Conservation (phyloP, 164 flowering plant genomes). For the Magnolia changhungtana region DNA sequence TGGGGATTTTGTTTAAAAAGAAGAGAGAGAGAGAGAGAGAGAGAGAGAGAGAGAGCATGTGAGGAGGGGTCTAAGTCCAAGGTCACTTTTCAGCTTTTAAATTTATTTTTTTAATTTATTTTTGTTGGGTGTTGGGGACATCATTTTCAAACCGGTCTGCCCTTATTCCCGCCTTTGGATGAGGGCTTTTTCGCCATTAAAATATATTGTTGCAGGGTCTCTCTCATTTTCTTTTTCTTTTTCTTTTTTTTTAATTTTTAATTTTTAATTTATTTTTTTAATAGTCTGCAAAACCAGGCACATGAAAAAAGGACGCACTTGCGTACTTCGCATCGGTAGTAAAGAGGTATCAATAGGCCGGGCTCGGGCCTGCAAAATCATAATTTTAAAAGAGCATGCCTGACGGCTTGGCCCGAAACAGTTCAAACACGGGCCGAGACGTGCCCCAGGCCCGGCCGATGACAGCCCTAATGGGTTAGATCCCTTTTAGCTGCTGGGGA, state of each 20-base stretch:
- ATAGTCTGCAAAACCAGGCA: too few relatives aligned
- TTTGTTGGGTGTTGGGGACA: background rate
- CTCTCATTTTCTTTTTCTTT: background rate
- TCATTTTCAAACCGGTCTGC: constrained; percentile 25
- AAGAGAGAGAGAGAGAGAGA: background rate
- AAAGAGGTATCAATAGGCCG: too few relatives aligned
- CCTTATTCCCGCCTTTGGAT: constrained; percentile 31
- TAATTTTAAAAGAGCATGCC: too few relatives aligned
- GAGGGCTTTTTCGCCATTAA: background rate
- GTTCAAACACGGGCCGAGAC: too few relatives aligned
- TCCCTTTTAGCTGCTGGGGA: too few relatives aligned
- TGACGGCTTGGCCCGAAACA: too few relatives aligned
- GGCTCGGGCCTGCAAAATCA: too few relatives aligned
- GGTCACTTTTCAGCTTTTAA: constrained; percentile 7
- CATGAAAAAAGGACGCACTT: too few relatives aligned
- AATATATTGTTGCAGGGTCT: background rate
- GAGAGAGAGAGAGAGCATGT: constrained; percentile 7
- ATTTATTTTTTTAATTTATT: background rate
- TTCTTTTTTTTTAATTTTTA: background rate
- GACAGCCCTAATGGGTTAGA: too few relatives aligned
- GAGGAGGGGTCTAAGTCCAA: background rate
- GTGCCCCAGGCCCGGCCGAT: too few relatives aligned
- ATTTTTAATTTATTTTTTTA: too few relatives aligned
- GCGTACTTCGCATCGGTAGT: too few relatives aligned
- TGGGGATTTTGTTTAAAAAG: background rate